phyloP scores from a whole-genome alignment of 2,329 filamentous ascomycete species.

The Fusarium sp. region DNA sequence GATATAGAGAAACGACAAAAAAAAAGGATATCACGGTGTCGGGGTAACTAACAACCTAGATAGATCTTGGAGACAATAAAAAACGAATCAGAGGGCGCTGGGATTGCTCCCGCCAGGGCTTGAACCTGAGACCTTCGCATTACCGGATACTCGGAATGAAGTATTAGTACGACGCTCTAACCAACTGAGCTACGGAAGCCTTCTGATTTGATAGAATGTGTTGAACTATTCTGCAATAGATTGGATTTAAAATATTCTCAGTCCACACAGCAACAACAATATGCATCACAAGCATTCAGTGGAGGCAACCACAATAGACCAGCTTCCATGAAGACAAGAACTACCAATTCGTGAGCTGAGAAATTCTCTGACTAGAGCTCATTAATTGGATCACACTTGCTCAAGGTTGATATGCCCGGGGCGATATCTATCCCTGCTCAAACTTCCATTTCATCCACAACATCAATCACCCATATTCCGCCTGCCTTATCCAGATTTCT shows the following conservation, averaged over 20 bases:
- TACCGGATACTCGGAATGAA: conserved; percentile 33
- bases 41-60: not conserved
- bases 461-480: not conserved
- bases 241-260: fast-evolving
- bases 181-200: conserved; percentile 46
- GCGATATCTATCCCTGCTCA: not conserved
- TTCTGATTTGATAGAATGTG: conserved; percentile 6
- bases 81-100: conserved; percentile 29
- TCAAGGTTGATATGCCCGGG: not conserved
- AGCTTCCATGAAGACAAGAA: not conserved
- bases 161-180: conserved; percentile 46
- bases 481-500: not conserved
- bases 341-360: not conserved
- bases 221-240: not conserved
- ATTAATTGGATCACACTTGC: not conserved
- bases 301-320: not conserved
- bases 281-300: not conserved
- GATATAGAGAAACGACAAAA: not conserved
- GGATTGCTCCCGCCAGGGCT: conserved; percentile 45
- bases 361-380: not conserved
- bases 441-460: not conserved
- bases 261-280: not conserved
- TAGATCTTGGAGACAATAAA: not conserved
- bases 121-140: conserved; percentile 47
- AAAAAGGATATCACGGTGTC: not conserved